These are phyloP conservation scores for Luffa aegyptiaca DNA, from an alignment of 306 rosid species.

Conservation along the genomic window DNA sequence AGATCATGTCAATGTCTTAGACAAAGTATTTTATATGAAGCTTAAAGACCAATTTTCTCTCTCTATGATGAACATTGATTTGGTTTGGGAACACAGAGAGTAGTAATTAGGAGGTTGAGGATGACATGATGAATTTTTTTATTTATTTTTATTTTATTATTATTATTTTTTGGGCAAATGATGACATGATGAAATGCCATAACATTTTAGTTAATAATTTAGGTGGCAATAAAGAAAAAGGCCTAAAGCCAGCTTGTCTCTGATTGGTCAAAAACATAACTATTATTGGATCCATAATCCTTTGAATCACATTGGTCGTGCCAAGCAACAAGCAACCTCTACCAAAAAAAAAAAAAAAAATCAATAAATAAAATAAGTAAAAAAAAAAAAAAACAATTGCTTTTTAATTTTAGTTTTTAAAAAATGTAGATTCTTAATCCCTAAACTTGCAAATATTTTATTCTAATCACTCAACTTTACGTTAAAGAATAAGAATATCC, in stretches of 20 bases:
- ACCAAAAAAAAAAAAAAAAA: background rate
- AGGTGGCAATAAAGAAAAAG: background rate
- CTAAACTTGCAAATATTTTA: background rate
- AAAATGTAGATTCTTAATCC: background rate
- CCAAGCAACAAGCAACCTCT: background rate
- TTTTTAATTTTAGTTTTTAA: background rate
- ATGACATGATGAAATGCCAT: background rate
- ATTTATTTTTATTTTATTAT: background rate
- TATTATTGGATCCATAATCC: background rate
- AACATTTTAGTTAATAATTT: background rate
- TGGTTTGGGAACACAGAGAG: background rate
- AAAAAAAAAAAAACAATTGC: too few species aligned
- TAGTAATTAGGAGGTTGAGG: background rate
- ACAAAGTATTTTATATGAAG: background rate
- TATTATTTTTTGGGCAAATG: background rate
- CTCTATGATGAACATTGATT: background rate
- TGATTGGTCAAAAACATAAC: background rate
- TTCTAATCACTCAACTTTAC: background rate
- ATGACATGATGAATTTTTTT: background rate
- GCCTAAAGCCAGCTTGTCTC: background rate
- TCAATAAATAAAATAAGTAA: too few species aligned
- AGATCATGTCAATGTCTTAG: background rate
- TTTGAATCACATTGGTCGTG: background rate
- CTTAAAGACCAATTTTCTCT: background rate
- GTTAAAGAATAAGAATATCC: background rate